Evolutionary conservation across 805 yeast genomes (phyloP).

Genomic region (Candida quercuum): DNA sequence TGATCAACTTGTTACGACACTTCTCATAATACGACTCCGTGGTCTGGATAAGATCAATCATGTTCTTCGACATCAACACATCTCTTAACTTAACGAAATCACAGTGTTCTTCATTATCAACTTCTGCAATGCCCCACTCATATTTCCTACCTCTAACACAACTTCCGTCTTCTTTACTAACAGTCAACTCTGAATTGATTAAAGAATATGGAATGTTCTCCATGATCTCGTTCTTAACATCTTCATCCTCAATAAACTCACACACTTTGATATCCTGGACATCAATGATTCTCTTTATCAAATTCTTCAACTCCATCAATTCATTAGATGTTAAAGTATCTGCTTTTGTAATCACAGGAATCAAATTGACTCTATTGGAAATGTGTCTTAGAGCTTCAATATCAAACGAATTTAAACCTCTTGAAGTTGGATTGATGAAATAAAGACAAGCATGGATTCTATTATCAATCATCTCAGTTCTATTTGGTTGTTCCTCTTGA

Average conservation of each 20-base stretch:
- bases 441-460: conserved; percentile 85
- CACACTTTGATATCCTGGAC: conserved; percentile 56
- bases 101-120: conserved; percentile 71
- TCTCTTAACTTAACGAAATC: conserved; percentile 66
- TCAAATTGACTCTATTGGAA: conserved; percentile 66
- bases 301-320: conserved; percentile 44
- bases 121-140: conserved; percentile 83
- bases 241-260: conserved; percentile 39
- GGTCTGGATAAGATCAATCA: conserved; percentile 72
- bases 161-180: conserved; percentile 37
- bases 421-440: conserved; percentile 68
- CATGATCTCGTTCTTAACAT: conserved; percentile 26
- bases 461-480: conserved; percentile 47
- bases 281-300: conserved; percentile 44
- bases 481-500: conserved; percentile 74
- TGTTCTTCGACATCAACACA: conserved; percentile 59
- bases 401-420: conserved; percentile 60
- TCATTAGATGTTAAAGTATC: conserved; percentile 66
- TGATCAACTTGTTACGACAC: conserved; percentile 56
- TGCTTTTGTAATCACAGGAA: conserved; percentile 79
- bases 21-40: conserved; percentile 74
- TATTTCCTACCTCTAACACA: conserved; percentile 70
- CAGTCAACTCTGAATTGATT: conserved; percentile 57
- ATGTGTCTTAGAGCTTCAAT: conserved; percentile 68
- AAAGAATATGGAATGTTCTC: conserved; percentile 62